These are phyloP conservation scores for Solanum tacnaense DNA, from an alignment of 257 asterid genomes.

Conservation along the genomic window DNA sequence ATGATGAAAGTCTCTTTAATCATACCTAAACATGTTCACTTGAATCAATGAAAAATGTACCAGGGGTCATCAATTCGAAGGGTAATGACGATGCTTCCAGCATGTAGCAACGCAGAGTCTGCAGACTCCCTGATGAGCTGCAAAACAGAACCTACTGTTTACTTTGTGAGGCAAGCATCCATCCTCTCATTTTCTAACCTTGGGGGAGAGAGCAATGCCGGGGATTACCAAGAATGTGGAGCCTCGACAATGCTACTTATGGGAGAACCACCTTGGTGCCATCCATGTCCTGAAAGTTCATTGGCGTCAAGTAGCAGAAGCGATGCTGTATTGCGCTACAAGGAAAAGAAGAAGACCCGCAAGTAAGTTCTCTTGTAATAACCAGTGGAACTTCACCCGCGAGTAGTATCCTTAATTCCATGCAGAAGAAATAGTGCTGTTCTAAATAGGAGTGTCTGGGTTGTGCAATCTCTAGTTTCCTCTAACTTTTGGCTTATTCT, in stretches of 20 bases:
- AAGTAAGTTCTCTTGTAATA: conserved; percentile 27
- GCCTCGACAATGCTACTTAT: conserved; percentile 17
- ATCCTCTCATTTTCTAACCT: conserved; percentile 24
- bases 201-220: conserved; percentile 17
- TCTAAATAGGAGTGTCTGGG: not conserved
- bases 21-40: not conserved
- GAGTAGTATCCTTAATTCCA: not conserved
- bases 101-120: conserved; percentile 28
- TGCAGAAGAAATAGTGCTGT: not conserved
- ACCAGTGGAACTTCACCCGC: not conserved
- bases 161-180: conserved; percentile 25
- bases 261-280: conserved; percentile 26
- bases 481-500: not conserved
- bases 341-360: conserved; percentile 64
- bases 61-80: conserved; percentile 19
- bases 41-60: not conserved
- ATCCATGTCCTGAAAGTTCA: conserved; percentile 17
- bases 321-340: conserved; percentile 55
- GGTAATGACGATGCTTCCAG: conserved; percentile 26
- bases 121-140: conserved; percentile 31
- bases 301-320: conserved; percentile 35
- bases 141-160: conserved; percentile 27
- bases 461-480: not conserved
- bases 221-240: conserved; percentile 33
- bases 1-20: not conserved